phyloP scores from a whole-genome alignment of 148 eudicot genomes.

The Beta vulgaris region DNA sequence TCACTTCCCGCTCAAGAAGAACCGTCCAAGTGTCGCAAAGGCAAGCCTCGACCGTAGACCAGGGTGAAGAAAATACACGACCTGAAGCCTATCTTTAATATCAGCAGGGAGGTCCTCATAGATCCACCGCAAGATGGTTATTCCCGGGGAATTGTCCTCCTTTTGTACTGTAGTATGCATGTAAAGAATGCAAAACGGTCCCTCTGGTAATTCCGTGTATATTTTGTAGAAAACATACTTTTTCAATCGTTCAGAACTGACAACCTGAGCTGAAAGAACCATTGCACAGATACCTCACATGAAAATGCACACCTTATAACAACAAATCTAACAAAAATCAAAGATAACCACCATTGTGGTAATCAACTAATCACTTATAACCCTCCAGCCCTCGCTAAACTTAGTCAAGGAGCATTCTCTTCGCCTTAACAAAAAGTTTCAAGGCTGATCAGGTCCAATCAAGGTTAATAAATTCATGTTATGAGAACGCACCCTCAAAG shows the following conservation, averaged over 20 bases:
- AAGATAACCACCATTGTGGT: neutral
- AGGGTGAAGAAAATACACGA: slow-evolving; percentile 86
- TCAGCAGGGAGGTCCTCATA: slow-evolving; percentile 87
- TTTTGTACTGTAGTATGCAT: slow-evolving; percentile 82
- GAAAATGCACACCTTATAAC: neutral
- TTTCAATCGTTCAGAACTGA: slow-evolving; percentile 71
- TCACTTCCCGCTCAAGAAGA: slow-evolving; percentile 85
- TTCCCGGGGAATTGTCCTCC: slow-evolving; percentile 90
- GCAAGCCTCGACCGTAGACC: slow-evolving; percentile 90
- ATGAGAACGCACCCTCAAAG: too few species aligned
- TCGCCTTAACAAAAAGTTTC: too few species aligned
- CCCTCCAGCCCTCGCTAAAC: neutral
- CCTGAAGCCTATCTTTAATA: slow-evolving; percentile 84
- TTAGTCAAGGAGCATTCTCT: too few species aligned
- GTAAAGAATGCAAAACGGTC: slow-evolving; percentile 78
- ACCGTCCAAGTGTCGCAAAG: slow-evolving; percentile 87
- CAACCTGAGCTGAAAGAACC: slow-evolving; percentile 57
- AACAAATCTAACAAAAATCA: neutral
- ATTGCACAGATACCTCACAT: slow-evolving; percentile 4
- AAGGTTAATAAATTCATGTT: too few species aligned
- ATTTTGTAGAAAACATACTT: slow-evolving; percentile 75
- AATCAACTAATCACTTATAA: neutral
- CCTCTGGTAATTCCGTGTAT: slow-evolving; percentile 66
- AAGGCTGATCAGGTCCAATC: too few species aligned
- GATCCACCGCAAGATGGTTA: slow-evolving; percentile 89